Evolutionary conservation across 305 asterid species (phyloP).

Genomic region (Fraxinus baroniana): DNA sequence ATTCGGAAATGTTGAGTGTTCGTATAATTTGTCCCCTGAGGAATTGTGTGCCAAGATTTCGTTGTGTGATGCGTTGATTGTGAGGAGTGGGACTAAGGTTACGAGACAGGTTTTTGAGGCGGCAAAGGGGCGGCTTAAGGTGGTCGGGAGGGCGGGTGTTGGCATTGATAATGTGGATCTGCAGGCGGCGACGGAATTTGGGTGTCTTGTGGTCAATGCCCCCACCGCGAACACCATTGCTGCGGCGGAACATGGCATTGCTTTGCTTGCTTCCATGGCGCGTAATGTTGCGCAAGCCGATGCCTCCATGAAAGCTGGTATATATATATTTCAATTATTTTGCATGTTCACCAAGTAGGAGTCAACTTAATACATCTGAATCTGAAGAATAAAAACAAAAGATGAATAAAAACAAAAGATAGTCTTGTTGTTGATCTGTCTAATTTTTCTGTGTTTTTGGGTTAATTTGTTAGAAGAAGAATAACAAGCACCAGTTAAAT

Average conservation of each 20-base stretch:
- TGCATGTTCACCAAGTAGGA: background rate
- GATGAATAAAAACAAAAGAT: background rate
- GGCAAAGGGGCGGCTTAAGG: constrained; percentile 73
- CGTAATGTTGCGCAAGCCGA: constrained; percentile 93
- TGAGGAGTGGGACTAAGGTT: constrained; percentile 94
- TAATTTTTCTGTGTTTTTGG: background rate
- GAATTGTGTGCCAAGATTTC: constrained; percentile 71
- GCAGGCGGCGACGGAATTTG: constrained; percentile 91
- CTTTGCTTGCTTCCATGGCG: constrained; percentile 79
- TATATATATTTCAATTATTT: background rate
- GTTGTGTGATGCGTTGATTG: constrained; percentile 73
- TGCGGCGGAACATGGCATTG: constrained; percentile 94
- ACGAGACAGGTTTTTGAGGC: constrained; percentile 90
- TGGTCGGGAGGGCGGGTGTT: constrained; percentile 93
- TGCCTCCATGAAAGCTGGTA: constrained; percentile 95
- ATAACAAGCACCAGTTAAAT: background rate
- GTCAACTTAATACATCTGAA: background rate
- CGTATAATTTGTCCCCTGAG: constrained; percentile 63
- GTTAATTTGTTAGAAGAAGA: background rate
- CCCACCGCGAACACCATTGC: constrained; percentile 96
- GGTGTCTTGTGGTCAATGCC: constrained; percentile 90
- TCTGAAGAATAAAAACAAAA: background rate
- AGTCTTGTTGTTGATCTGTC: background rate
- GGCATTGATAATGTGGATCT: constrained; percentile 97
- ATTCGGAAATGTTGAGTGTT: constrained; percentile 63